Evolutionary conservation across 1,284 basidiomycete genomes (phyloP).

Genomic region (Agroathelia rolfsii): DNA sequence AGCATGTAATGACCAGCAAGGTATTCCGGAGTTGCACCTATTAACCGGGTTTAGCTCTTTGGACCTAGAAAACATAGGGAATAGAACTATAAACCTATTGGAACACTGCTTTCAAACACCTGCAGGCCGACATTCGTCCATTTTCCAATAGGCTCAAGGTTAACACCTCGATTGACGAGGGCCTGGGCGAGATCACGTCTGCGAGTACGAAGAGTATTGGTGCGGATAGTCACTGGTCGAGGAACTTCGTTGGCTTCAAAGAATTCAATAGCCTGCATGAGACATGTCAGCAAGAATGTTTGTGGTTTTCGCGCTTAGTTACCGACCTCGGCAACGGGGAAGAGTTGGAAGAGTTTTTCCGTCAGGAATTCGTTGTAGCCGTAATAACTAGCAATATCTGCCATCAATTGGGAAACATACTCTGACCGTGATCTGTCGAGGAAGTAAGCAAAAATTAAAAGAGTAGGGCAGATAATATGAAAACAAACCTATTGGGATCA

Average conservation of each 20-base stretch:
- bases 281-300: constrained; percentile 9
- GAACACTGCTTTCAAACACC: constrained; percentile 93
- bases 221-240: constrained; percentile 95
- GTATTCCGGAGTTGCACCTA: constrained; percentile 94
- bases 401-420: constrained; percentile 81
- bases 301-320: constrained; percentile 4
- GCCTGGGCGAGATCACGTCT: constrained; percentile 91
- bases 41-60: constrained; percentile 3
- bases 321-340: constrained; percentile 82
- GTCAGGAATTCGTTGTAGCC: constrained; percentile 96
- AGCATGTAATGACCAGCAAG: constrained; percentile 99
- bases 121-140: constrained; percentile 99
- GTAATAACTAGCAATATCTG: constrained; percentile 90
- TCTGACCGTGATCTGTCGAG: constrained; percentile 83
- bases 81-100: constrained; percentile 62
- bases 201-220: constrained; percentile 92
- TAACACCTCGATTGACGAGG: constrained; percentile 93
- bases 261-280: constrained; percentile 85
- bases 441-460: constrained; percentile 13
- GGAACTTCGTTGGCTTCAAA: constrained; percentile 98
- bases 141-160: constrained; percentile 95
- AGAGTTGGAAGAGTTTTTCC: constrained; percentile 91
- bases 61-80: too few species aligned
- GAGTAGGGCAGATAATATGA: constrained; percentile 8
- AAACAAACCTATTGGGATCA: constrained; percentile 1